Evolutionary conservation across 805 yeast genomes (phyloP).

Genomic region (Candida endomychidarum): DNA sequence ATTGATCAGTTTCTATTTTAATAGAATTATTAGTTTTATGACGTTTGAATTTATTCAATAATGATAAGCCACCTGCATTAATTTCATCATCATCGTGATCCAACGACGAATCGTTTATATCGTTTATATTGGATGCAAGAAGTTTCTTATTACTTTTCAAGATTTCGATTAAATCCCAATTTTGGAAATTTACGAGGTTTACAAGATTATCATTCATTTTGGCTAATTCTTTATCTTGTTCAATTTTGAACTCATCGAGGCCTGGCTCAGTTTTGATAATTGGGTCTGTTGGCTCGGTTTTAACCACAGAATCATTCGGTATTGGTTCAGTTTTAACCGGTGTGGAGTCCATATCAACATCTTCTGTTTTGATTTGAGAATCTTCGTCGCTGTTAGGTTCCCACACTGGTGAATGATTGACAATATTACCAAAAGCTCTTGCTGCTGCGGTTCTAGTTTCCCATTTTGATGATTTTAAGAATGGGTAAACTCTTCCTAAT

Average conservation of each 20-base stretch:
- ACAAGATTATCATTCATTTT: conserved; percentile 41
- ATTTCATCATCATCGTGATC: conserved; percentile 14
- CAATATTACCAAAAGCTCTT: conserved; percentile 90
- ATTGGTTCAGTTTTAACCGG: conserved; percentile 1
- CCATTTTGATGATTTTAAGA: conserved; percentile 81
- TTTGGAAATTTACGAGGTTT: conserved; percentile 46
- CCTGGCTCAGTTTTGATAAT: conserved; percentile 20
- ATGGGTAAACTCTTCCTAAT: conserved; percentile 88
- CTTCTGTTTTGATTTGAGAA: background rate
- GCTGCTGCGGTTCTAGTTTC: conserved; percentile 96
- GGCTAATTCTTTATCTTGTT: conserved; percentile 43
- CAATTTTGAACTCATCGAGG: conserved; percentile 31
- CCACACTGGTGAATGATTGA: conserved; percentile 76
- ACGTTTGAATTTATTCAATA: conserved; percentile 49
- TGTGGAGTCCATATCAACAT: too few species aligned
- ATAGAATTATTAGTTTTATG: conserved; percentile 43
- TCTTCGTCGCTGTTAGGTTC: conserved; percentile 62
- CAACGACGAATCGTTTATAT: conserved; percentile 12
- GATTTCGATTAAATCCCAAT: conserved; percentile 51
- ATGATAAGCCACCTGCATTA: conserved; percentile 20
- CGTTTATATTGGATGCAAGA: conserved; percentile 47
- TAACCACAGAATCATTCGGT: too few species aligned
- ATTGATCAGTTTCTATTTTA: conserved; percentile 15
- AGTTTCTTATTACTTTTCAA: conserved; percentile 53
- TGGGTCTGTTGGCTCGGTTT: background rate